phyloP scores from a whole-genome alignment of 805 yeast species.

The Lachancea lanzarotensis region DNA sequence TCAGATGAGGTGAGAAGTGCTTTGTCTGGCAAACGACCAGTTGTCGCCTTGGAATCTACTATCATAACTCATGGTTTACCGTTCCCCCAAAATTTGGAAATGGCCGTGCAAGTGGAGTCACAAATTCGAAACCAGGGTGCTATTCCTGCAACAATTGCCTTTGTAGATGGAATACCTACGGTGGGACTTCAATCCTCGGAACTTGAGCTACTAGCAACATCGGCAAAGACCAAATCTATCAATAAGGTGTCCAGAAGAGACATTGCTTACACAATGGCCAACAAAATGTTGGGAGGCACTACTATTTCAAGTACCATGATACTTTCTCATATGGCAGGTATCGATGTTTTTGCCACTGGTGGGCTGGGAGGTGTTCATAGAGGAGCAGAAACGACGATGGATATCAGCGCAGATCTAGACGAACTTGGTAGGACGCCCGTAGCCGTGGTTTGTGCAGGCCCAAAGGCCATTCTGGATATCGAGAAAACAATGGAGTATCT shows the following conservation, averaged over 20 bases:
- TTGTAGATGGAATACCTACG: conserved; percentile 60
- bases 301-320: conserved; percentile 89
- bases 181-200: conserved; percentile 56
- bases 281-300: conserved; percentile 70
- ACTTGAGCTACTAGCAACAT: conserved; percentile 43
- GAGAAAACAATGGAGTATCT: conserved; percentile 75
- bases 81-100: conserved; percentile 61
- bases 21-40: conserved; percentile 48
- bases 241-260: conserved; percentile 76
- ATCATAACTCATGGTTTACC: conserved; percentile 89
- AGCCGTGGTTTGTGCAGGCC: conserved; percentile 89
- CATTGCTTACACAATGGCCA: conserved; percentile 63
- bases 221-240: conserved; percentile 23
- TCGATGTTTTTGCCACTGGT: conserved; percentile 84
- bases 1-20: conserved; percentile 57
- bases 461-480: conserved; percentile 78
- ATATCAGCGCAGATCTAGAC: conserved; percentile 79
- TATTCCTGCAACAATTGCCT: conserved; percentile 80
- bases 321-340: conserved; percentile 65
- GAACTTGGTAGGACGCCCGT: conserved; percentile 79
- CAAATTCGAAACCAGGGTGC: conserved; percentile 57
- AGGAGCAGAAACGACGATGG: conserved; percentile 69
- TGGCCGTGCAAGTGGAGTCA: conserved; percentile 66
- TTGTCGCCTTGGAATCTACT: conserved; percentile 81
- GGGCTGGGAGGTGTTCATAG: conserved; percentile 91